Evolutionary conservation across 306 rosid species (phyloP), one percentile per base, ranked within the genome.

Genomic region (Rosa rugosa): DNA sequence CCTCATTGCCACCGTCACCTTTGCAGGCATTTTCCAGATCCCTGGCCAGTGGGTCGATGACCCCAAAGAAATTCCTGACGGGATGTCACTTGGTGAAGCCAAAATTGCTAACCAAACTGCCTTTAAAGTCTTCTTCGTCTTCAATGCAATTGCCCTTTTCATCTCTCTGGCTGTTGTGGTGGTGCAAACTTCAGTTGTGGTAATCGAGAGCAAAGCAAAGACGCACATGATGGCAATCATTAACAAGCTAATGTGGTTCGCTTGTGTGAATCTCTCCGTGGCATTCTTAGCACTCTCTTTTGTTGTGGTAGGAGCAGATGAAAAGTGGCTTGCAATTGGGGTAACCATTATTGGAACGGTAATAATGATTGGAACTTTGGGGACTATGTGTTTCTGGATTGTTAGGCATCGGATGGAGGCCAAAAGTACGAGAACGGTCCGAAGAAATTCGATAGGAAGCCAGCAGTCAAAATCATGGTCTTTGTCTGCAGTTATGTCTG

Each of bases 211-310:
- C 93, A 90, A 89, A 63, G 99, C 99, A 12, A 96, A 96, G 96
- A 96, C 91, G 92, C 99, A 96, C 69, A 90, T 96, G 99, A 93
- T 93, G 97, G 94, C 98, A 0, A 79, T 96, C 18, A 96, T 96
- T 14, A 96, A 96, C 94, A 96, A 96, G 91, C 88, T 96, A 0
- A 93, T 96, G 99, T 96, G 99, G 99, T 46, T 96, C 54, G 98
- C 98, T 54, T 96, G 99, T 72, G 96, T 89, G 31, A 91, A 93
- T 38, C 16, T 96, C 22, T 90, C 99, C 0, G 96, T 91, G 72
- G 96, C 99, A 1, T 96, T 91, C 60, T 83, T 96, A 87, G 98
- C 99, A 2, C 77, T 96, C 80, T 84, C 98, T 6, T 96, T 96
- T 74, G 87, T 96, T 3, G 99, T 96, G 22, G 99, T 96, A 31